These are phyloP conservation scores for Alternaria viburni DNA, from an alignment of 2,329 filamentous ascomycete species.

Conservation along the genomic window DNA sequence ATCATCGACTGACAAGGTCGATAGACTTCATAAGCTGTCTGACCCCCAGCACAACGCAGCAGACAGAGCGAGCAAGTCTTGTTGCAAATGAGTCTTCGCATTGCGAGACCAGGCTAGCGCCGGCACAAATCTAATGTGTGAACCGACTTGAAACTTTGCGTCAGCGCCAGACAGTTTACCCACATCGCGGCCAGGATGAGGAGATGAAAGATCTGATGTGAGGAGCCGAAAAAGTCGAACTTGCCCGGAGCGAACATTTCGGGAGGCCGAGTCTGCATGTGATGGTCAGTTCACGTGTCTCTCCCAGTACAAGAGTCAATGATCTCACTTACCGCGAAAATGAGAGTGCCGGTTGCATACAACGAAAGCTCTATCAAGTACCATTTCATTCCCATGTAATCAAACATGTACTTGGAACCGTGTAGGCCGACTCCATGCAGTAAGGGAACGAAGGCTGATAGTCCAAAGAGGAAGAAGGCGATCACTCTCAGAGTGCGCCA, in stretches of 20 bases:
- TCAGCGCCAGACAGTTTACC: not conserved
- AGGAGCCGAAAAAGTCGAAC: not conserved
- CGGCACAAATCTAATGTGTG: not conserved
- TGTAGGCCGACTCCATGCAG: not conserved
- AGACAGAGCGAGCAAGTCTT: too few species aligned
- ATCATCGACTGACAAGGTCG: too few species aligned
- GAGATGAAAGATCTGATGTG: not conserved
- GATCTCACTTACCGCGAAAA: not conserved
- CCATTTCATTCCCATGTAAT: not conserved
- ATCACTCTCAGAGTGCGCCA: not conserved
- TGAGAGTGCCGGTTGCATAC: not conserved
- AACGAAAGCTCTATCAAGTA: not conserved
- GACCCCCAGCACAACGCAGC: too few species aligned
- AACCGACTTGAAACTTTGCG: fast-evolving
- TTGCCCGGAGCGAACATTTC: not conserved
- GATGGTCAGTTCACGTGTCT: fast-evolving
- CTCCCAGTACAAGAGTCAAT: fast-evolving
- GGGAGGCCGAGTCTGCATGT: not conserved
- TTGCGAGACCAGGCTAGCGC: too few species aligned
- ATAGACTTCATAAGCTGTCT: too few species aligned
- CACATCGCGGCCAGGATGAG: not conserved
- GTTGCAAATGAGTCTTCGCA: too few species aligned
- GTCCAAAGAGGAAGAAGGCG: not conserved
- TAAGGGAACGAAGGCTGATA: not conserved
- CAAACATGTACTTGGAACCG: not conserved